Conservation (phyloP, 2,329 filamentous ascomycete species). For the Cercospora nicotianae region DNA sequence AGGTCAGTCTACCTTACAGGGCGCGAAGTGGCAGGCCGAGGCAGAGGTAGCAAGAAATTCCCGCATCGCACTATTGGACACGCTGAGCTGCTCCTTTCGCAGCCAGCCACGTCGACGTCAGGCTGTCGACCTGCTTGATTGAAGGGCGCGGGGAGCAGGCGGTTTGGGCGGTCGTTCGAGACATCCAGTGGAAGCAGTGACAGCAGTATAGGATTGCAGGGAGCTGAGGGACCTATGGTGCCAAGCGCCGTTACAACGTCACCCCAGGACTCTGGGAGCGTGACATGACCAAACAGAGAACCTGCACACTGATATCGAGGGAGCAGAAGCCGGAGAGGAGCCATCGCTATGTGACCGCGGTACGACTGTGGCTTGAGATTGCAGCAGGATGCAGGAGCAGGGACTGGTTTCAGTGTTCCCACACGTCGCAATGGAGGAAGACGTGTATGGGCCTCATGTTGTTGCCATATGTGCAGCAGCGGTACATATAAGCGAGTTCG, state of each 20-base stretch:
- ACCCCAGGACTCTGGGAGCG: conserved; percentile 27
- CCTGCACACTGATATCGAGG: conserved; percentile 29
- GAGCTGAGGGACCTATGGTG: conserved; percentile 27
- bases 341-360: conserved; percentile 30
- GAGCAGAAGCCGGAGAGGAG: conserved; percentile 28
- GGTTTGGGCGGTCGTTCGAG: conserved; percentile 30
- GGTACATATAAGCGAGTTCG: conserved; percentile 27
- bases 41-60: conserved; percentile 29
- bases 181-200: conserved; percentile 29
- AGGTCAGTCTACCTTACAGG: conserved; percentile 31
- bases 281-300: conserved; percentile 27
- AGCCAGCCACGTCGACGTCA: conserved; percentile 34
- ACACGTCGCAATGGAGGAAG: conserved; percentile 31
- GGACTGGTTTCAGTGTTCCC: conserved; percentile 30
- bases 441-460: conserved; percentile 32
- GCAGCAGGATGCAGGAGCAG: conserved; percentile 26
- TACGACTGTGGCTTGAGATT: conserved; percentile 28
- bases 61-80: conserved; percentile 26
- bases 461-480: conserved; percentile 31
- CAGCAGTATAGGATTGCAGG: conserved; percentile 26
- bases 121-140: conserved; percentile 30
- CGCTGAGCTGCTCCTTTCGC: conserved; percentile 23
- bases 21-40: conserved; percentile 32
- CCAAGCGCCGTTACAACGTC: conserved; percentile 30
- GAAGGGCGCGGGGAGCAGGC: conserved; percentile 33